Evolutionary conservation across 2,329 filamentous ascomycete species (phyloP).

Genomic region (Colletotrichum tabaci): DNA sequence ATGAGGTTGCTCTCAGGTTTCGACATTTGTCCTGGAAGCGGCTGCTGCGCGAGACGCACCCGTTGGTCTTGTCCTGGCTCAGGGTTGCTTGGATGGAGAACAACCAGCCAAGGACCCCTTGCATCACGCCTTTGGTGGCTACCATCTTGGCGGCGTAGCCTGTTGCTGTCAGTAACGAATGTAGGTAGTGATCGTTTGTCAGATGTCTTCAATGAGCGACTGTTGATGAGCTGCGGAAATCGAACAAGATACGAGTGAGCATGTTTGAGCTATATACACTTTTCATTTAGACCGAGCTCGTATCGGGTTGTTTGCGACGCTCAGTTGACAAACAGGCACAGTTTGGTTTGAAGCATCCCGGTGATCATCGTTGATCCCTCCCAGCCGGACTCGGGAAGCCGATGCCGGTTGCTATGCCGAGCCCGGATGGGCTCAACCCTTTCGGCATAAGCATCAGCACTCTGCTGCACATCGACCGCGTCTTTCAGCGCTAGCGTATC

Average conservation of each 20-base stretch:
- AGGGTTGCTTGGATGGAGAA: constrained; percentile 45
- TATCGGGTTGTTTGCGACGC: background rate
- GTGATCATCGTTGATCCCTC: background rate
- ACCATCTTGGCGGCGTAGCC: constrained; percentile 46
- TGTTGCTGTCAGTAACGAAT: constrained; percentile 7
- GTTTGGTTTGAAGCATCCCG: background rate
- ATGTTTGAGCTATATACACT: constrained; percentile 36
- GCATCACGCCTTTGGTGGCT: constrained; percentile 41
- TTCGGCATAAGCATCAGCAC: constrained; percentile 8
- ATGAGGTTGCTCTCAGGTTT: background rate
- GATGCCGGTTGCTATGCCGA: constrained; percentile 1
- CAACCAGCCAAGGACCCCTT: constrained; percentile 42
- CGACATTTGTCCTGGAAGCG: background rate
- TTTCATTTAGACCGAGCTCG: constrained; percentile 2
- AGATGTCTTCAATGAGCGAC: constrained; percentile 18
- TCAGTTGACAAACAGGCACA: background rate
- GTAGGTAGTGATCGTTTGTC: background rate
- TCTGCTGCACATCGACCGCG: background rate
- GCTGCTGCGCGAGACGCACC: constrained; percentile 47
- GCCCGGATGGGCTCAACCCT: constrained; percentile 1
- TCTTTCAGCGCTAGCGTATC: constrained; percentile 16
- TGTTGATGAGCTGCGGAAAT: constrained; percentile 11
- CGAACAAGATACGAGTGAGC: constrained; percentile 20
- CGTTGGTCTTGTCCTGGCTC: constrained; percentile 56
- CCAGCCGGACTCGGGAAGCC: constrained; percentile 12